Evolutionary conservation across 1,284 basidiomycete genomes (phyloP).

Genomic region (Bjerkandera adusta): DNA sequence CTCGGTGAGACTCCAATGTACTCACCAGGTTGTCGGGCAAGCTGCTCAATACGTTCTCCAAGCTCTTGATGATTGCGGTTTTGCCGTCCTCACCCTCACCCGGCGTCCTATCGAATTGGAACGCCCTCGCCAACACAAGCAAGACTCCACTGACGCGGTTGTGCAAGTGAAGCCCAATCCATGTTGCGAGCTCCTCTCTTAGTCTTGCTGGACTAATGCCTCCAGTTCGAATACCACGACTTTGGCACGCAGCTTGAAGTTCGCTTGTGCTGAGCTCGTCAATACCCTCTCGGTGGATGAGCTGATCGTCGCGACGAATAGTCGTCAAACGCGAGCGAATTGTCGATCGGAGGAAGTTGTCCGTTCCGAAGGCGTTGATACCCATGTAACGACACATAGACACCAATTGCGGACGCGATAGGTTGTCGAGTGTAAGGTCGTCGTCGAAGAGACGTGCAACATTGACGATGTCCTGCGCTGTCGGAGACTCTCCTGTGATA

Average conservation of each 20-base stretch:
- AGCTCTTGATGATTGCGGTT: constrained; percentile 70
- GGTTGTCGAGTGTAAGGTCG: constrained; percentile 96
- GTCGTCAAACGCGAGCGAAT: constrained; percentile 85
- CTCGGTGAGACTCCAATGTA: constrained; percentile 14
- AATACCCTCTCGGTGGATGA: constrained; percentile 88
- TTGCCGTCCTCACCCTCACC: constrained; percentile 77
- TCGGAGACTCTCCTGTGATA: constrained; percentile 92
- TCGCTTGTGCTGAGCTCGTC: constrained; percentile 90
- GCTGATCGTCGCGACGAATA: constrained; percentile 90
- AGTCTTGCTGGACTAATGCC: constrained; percentile 83
- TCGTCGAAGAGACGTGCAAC: constrained; percentile 98
- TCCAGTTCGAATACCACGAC: constrained; percentile 88
- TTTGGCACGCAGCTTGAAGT: constrained; percentile 91
- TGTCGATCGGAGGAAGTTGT: constrained; percentile 95
- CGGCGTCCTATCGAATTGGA: constrained; percentile 84
- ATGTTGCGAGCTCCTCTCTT: constrained; percentile 87
- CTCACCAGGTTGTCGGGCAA: constrained; percentile 92
- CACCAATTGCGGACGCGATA: constrained; percentile 95
- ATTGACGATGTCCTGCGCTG: constrained; percentile 84
- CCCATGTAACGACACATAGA: constrained; percentile 99
- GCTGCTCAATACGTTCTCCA: constrained; percentile 91
- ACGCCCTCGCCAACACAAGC: constrained; percentile 90
- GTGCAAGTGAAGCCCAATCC: constrained; percentile 92
- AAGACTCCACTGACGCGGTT: constrained; percentile 91
- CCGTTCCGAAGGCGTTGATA: constrained; percentile 97